phyloP scores from a whole-genome alignment of 768 basidiomycete genomes.

The Amanita rimosa region DNA sequence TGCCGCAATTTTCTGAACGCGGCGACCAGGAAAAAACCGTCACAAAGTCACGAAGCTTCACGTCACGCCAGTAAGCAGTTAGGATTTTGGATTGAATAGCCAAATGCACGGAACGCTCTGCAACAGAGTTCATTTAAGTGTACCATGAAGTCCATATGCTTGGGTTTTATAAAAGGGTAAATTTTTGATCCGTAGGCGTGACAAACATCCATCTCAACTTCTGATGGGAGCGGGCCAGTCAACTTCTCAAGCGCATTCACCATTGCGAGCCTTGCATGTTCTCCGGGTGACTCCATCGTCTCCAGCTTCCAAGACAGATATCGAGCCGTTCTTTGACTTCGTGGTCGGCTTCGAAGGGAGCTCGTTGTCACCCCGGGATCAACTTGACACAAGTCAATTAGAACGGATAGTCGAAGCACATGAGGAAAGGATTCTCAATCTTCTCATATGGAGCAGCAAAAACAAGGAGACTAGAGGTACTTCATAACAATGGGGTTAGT shows the following conservation, averaged over 20 bases:
- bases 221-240: slow-evolving; percentile 72
- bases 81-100: too few relatives aligned
- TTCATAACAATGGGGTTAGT: slow-evolving; percentile 9
- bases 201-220: background rate
- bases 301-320: slow-evolving; percentile 75
- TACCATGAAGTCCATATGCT: too few relatives aligned
- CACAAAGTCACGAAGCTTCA: background rate
- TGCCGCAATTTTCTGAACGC: slow-evolving; percentile 28
- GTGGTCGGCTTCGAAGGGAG: slow-evolving; percentile 84
- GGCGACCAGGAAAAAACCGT: background rate
- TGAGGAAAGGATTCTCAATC: slow-evolving; percentile 57
- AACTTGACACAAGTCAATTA: slow-evolving; percentile 57
- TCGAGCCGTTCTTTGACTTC: slow-evolving; percentile 96
- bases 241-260: slow-evolving; percentile 36
- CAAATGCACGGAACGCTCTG: too few relatives aligned
- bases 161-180: too few relatives aligned
- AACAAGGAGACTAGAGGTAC: slow-evolving; percentile 57
- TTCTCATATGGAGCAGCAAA: slow-evolving; percentile 82
- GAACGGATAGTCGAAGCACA: slow-evolving; percentile 78
- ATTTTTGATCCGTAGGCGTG: background rate
- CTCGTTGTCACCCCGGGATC: slow-evolving; percentile 34
- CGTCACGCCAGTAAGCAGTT: too few relatives aligned
- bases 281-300: slow-evolving; percentile 82
- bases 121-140: too few relatives aligned
- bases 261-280: slow-evolving; percentile 69